Percentiles rank a stretch among this genome's conserved stretches.
Evolutionary conservation across 2,329 filamentous ascomycete species (phyloP).

Genomic region (Rugonectria rugulosa): DNA sequence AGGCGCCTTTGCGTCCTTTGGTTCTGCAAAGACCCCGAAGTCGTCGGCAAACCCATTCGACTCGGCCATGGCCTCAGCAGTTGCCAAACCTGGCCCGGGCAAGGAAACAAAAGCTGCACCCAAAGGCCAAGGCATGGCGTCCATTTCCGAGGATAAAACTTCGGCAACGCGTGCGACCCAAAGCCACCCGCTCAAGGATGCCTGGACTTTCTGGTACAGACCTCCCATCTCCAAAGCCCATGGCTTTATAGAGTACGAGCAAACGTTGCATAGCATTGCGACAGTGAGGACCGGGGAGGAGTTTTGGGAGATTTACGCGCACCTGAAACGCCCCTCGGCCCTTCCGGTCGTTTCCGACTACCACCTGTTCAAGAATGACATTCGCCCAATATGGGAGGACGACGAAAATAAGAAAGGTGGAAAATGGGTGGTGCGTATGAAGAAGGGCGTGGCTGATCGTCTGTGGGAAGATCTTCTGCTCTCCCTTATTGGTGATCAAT

Average conservation of each 20-base stretch:
- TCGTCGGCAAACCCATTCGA: slow-evolving; percentile 83
- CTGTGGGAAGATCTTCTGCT: slow-evolving; percentile 97
- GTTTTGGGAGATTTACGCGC: slow-evolving; percentile 88
- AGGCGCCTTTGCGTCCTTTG: slow-evolving; percentile 91
- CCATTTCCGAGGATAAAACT: slow-evolving; percentile 53
- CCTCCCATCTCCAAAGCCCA: slow-evolving; percentile 97
- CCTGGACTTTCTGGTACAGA: slow-evolving; percentile 97
- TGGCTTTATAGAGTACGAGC: slow-evolving; percentile 88
- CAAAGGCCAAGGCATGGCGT: slow-evolving; percentile 49
- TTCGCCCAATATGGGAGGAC: slow-evolving; percentile 98
- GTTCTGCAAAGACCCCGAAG: slow-evolving; percentile 87
- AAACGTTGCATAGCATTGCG: slow-evolving; percentile 89
- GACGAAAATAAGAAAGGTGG: slow-evolving; percentile 95
- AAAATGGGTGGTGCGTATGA: slow-evolving; percentile 96
- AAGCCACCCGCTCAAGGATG: slow-evolving; percentile 73
- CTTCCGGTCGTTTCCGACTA: slow-evolving; percentile 96
- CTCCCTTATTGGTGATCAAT: slow-evolving; percentile 92
- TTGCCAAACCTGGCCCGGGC: slow-evolving; percentile 40
- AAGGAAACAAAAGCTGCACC: slow-evolving; percentile 45
- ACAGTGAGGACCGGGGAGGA: slow-evolving; percentile 84
- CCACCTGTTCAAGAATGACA: slow-evolving; percentile 96
- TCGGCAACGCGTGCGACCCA: slow-evolving; percentile 50
- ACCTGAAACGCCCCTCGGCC: slow-evolving; percentile 87
- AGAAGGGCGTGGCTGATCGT: slow-evolving; percentile 95
- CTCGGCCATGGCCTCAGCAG: slow-evolving; percentile 63